A percentile compares a stretch with the other conserved stretches of the same genome.
Conservation (phyloP, 2,329 filamentous ascomycete genomes). For the Coniochaeta sp. region DNA sequence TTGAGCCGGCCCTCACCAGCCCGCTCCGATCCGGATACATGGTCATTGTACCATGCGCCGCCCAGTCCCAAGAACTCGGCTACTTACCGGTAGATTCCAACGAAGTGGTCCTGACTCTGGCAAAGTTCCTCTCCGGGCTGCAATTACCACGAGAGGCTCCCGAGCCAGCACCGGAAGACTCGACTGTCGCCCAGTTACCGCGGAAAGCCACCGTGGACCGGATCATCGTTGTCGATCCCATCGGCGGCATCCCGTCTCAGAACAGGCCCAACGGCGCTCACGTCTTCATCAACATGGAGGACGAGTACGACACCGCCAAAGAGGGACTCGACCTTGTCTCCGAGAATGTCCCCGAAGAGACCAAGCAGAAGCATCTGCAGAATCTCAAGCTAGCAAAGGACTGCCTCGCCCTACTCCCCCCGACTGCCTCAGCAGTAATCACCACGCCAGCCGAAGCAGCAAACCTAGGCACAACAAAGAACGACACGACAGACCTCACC, state of each 20-base stretch:
- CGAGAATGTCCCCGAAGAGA: slow-evolving; percentile 8
- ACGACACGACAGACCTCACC: slow-evolving; percentile 24
- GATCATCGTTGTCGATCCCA: slow-evolving; percentile 78
- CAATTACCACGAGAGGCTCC: slow-evolving; percentile 28
- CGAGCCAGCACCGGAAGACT: slow-evolving; percentile 30
- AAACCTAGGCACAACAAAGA: slow-evolving; percentile 32
- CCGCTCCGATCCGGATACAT: slow-evolving; percentile 62
- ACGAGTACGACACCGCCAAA: slow-evolving; percentile 70
- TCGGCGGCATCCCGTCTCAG: slow-evolving; percentile 74
- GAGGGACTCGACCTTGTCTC: slow-evolving; percentile 41
- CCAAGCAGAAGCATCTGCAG: slow-evolving; percentile 42
- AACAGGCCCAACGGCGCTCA: slow-evolving; percentile 57
- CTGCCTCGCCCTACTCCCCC: slow-evolving; percentile 68
- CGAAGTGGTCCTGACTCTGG: slow-evolving; percentile 69
- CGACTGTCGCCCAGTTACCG: slow-evolving; percentile 27
- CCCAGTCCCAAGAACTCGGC: slow-evolving; percentile 30
- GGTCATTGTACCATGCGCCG: slow-evolving; percentile 55
- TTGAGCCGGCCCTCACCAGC: slow-evolving; percentile 50
- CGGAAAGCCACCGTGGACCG: slow-evolving; percentile 63
- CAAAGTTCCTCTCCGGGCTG: slow-evolving; percentile 66
- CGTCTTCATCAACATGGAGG: slow-evolving; percentile 87
- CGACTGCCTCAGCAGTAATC: slow-evolving; percentile 79
- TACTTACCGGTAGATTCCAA: slow-evolving; percentile 33
- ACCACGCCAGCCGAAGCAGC: slow-evolving; percentile 82
- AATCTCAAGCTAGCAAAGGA: slow-evolving; percentile 69